A percentile compares a stretch with the other conserved stretches of the same genome.
phyloP scores from a whole-genome alignment of 805 yeast species.

The Barnettozyma pratensis region DNA sequence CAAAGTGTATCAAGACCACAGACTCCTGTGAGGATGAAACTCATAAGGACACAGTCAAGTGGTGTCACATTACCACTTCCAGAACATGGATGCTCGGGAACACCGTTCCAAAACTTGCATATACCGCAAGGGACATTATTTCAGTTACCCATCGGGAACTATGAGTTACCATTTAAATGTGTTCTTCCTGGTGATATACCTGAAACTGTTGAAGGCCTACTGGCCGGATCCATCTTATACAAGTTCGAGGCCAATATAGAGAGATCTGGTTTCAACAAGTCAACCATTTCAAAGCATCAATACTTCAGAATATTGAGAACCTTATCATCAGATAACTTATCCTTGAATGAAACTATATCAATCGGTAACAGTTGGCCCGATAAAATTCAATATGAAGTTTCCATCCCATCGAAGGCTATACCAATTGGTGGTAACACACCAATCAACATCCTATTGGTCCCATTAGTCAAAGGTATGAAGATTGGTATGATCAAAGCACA shows the following conservation, averaged over 20 bases:
- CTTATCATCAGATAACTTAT: slow-evolving; percentile 67
- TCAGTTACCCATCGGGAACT: slow-evolving; percentile 62
- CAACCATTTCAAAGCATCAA: slow-evolving; percentile 41
- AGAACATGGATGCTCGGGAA: slow-evolving; percentile 26
- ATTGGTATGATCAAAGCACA: slow-evolving; percentile 64
- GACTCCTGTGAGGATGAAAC: slow-evolving; percentile 11
- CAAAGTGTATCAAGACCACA: slow-evolving; percentile 3
- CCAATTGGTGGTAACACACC: slow-evolving; percentile 79
- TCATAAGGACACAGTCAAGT: slow-evolving; percentile 19
- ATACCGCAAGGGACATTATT: slow-evolving; percentile 27
- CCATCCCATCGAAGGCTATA: slow-evolving; percentile 79
- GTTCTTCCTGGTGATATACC: slow-evolving; percentile 74
- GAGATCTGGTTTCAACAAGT: slow-evolving; percentile 48
- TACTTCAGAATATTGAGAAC: slow-evolving; percentile 80
- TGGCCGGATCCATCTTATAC: slow-evolving; percentile 71
- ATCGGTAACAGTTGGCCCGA: slow-evolving; percentile 90
- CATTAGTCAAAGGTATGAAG: slow-evolving; percentile 70
- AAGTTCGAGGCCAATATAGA: slow-evolving; percentile 74
- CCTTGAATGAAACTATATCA: slow-evolving; percentile 75
- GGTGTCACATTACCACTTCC: slow-evolving; percentile 25
- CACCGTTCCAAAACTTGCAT: slow-evolving; percentile 27
- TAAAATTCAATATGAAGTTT: slow-evolving; percentile 81
- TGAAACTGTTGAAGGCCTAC: slow-evolving; percentile 85
- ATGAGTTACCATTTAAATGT: slow-evolving; percentile 80
- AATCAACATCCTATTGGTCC: slow-evolving; percentile 64